Conservation (phyloP, 2,329 filamentous ascomycete genomes). For the Epichloe amarillans region DNA sequence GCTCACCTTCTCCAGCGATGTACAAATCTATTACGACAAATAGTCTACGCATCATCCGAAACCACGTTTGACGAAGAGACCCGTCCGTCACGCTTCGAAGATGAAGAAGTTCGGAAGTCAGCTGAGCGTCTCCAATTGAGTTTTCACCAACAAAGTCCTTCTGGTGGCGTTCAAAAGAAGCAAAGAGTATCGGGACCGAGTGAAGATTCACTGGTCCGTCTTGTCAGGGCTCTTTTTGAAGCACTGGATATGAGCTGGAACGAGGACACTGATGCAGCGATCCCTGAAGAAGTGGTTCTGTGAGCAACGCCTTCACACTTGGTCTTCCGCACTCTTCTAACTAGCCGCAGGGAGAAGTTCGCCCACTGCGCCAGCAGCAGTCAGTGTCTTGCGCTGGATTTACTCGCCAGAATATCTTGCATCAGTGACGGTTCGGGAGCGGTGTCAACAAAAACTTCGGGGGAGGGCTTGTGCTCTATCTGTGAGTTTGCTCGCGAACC, state of each 20-base stretch:
- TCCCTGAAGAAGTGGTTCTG: slow-evolving; percentile 28
- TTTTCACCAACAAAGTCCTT: slow-evolving; percentile 9
- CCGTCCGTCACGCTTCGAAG: slow-evolving; percentile 17
- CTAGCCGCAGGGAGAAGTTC: slow-evolving; percentile 25
- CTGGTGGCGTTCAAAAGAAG: slow-evolving; percentile 14
- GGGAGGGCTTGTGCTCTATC: slow-evolving; percentile 10
- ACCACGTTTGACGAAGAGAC: slow-evolving; percentile 12
- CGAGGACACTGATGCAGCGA: slow-evolving; percentile 9
- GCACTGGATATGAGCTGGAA: slow-evolving; percentile 15
- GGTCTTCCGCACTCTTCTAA: slow-evolving; percentile 8
- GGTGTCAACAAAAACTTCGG: neutral
- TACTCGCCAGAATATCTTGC: slow-evolving; percentile 38
- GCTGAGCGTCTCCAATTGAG: slow-evolving; percentile 18
- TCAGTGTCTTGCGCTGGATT: slow-evolving; percentile 38
- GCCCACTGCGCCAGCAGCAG: slow-evolving; percentile 30
- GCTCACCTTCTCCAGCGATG: slow-evolving; percentile 17
- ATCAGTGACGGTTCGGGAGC: slow-evolving; percentile 8
- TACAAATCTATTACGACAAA: slow-evolving; percentile 16
- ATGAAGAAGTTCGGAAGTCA: slow-evolving; percentile 14
- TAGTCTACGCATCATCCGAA: slow-evolving; percentile 10
- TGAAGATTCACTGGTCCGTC: slow-evolving; percentile 9
- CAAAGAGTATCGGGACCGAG: slow-evolving; percentile 14
- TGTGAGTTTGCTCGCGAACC: slow-evolving; percentile 10
- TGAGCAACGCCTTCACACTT: slow-evolving; percentile 21
- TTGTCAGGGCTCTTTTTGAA: slow-evolving; percentile 15